Percentiles rank a stretch among this genome's conserved stretches.
phyloP scores from a whole-genome alignment of 495 filamentous ascomycete genomes.

The Penicillium canariense region DNA sequence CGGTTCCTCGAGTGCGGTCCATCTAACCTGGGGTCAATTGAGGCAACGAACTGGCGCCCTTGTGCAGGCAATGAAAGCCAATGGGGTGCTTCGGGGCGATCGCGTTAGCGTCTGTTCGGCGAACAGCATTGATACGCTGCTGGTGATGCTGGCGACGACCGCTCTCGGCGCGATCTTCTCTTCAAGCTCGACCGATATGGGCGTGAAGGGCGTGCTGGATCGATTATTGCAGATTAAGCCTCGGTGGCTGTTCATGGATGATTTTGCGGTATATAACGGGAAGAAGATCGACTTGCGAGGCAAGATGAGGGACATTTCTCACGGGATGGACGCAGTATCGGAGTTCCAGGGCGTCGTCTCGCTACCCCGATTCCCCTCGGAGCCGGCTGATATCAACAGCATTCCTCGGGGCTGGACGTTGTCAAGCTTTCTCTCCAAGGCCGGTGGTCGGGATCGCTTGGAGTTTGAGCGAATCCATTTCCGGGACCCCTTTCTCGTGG shows the following conservation, averaged over 20 bases:
- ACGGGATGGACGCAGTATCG: conserved; percentile 54
- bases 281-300: conserved; percentile 65
- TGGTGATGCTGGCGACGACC: conserved; percentile 61
- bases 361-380: conserved; percentile 58
- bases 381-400: conserved; percentile 54
- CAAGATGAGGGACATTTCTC: conserved; percentile 67
- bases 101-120: conserved; percentile 67
- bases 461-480: conserved; percentile 55
- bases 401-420: conserved; percentile 56
- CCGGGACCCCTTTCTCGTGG: conserved; percentile 65
- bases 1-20: conserved; percentile 45
- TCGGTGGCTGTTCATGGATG: conserved; percentile 73
- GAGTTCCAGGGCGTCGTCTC: conserved; percentile 63
- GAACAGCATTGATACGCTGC: conserved; percentile 70
- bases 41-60: conserved; percentile 53
- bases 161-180: conserved; percentile 70
- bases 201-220: conserved; percentile 71
- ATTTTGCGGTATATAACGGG: conserved; percentile 74
- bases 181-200: conserved; percentile 75
- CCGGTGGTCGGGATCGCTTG: conserved; percentile 34
- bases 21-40: conserved; percentile 64
- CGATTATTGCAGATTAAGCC: conserved; percentile 69
- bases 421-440: conserved; percentile 48
- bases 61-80: conserved; percentile 59
- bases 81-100: conserved; percentile 66